Conservation (phyloP, 768 basidiomycete genomes). For the Phylloporus sp. region DNA sequence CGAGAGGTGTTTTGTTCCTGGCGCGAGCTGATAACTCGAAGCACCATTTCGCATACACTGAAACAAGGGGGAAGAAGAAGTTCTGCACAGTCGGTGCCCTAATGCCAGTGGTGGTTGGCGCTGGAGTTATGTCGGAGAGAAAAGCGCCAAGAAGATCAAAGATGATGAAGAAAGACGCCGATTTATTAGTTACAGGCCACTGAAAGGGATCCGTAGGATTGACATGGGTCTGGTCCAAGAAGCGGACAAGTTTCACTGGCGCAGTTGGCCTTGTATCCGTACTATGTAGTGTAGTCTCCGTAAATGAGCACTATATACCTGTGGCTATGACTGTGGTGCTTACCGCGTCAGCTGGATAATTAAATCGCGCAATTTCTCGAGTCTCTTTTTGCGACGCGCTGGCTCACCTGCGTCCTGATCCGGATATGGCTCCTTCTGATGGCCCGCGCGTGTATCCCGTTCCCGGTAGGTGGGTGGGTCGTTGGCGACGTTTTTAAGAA, state of each 20-base stretch:
- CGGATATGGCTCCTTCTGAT: background rate
- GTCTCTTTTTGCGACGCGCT: background rate
- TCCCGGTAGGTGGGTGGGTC: background rate
- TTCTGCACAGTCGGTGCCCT: background rate
- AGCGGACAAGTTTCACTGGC: too few relatives aligned
- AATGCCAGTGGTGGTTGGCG: background rate
- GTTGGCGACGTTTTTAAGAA: background rate
- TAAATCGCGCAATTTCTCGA: background rate
- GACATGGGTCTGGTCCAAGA: too few relatives aligned
- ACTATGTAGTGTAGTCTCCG: background rate
- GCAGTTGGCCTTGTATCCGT: too few relatives aligned
- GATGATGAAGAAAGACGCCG: background rate
- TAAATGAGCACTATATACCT: background rate
- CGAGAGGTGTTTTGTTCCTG: background rate
- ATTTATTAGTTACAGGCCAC: background rate
- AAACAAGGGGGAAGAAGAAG: background rate
- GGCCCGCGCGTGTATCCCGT: background rate
- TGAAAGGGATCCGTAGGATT: too few relatives aligned
- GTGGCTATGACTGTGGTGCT: background rate
- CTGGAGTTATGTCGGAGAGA: background rate
- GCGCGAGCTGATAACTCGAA: background rate
- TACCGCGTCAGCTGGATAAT: background rate
- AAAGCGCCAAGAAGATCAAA: background rate
- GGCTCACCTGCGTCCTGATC: background rate
- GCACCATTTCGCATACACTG: background rate